Conservation (phyloP, 1,284 basidiomycete genomes). For the Ustilago xerochloae region DNA sequence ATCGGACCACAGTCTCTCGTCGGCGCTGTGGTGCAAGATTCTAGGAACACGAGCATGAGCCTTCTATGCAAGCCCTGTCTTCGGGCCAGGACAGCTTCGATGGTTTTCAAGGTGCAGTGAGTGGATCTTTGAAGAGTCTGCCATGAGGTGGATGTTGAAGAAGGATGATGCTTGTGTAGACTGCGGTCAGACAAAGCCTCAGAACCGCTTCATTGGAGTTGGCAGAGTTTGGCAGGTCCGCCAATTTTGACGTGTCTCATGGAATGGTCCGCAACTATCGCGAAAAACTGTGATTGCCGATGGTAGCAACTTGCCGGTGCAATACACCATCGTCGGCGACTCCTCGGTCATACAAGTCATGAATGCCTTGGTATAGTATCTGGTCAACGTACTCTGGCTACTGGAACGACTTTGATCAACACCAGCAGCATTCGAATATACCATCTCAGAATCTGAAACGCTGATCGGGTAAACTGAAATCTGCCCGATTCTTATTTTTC, state of each 20-base stretch:
- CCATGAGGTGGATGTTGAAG: constrained; percentile 16
- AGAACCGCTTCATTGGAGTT: neutral
- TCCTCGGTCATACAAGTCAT: neutral
- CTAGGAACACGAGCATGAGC: constrained; percentile 19
- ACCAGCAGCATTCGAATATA: neutral
- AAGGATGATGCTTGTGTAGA: no score
- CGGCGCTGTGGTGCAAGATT: neutral
- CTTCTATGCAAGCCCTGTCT: constrained; percentile 15
- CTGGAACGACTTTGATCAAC: no score
- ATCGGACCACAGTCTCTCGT: neutral
- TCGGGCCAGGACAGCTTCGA: constrained; percentile 2
- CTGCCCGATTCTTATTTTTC: neutral
- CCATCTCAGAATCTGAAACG: neutral
- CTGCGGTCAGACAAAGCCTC: no score
- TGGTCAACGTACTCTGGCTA: no score
- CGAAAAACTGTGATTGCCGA: neutral
- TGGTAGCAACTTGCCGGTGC: constrained; percentile 1
- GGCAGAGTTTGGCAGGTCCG: constrained; percentile 35
- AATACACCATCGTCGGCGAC: neutral
- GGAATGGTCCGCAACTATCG: constrained; percentile 1
- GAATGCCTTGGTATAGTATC: no score
- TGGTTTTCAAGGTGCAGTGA: neutral
- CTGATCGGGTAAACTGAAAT: neutral
- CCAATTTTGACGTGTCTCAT: constrained; percentile 29
- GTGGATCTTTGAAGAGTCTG: neutral